A percentile compares a stretch with the other conserved stretches of the same genome.
These are phyloP conservation scores for Magnaporthales sp. DNA, from an alignment of 2,329 filamentous ascomycete species.

Conservation along the genomic window DNA sequence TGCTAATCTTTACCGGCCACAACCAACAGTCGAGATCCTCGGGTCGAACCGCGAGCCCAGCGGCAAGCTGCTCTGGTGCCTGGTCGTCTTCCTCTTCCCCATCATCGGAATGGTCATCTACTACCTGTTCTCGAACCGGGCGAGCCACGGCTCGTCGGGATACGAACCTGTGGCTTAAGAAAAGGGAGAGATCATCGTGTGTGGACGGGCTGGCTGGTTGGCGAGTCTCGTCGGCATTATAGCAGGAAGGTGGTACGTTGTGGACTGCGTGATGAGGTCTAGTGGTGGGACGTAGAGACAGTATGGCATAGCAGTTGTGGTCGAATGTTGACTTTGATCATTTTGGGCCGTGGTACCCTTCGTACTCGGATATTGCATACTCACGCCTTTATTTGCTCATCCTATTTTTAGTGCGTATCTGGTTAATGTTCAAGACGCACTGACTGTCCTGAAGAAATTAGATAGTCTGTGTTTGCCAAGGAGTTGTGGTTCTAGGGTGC, in stretches of 20 bases:
- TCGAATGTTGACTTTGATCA: background rate
- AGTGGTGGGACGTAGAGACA: background rate
- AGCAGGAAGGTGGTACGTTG: background rate
- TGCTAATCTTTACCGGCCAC: conserved; percentile 9
- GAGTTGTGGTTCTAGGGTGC: too few relatives aligned
- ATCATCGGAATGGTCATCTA: conserved; percentile 53
- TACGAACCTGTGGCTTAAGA: conserved; percentile 12
- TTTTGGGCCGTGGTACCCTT: background rate
- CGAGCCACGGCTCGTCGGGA: conserved; percentile 37
- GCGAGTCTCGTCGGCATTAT: background rate
- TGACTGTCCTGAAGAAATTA: too few relatives aligned
- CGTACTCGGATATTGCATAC: background rate
- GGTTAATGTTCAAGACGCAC: too few relatives aligned
- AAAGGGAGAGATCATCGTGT: background rate
- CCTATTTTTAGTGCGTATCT: background rate
- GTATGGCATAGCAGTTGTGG: background rate
- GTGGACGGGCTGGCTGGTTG: background rate
- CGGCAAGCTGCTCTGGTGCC: conserved; percentile 53
- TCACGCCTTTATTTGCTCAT: background rate
- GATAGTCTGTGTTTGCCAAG: too few relatives aligned
- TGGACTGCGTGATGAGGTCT: background rate
- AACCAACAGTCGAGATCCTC: conserved; percentile 48
- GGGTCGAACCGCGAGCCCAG: conserved; percentile 50
- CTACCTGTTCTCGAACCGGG: conserved; percentile 55
- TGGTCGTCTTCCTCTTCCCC: conserved; percentile 57